A percentile compares a stretch with the other conserved stretches of the same genome.
Conservation (phyloP, 192 early-diverging fungal genomes). For the Dispira simplex region DNA sequence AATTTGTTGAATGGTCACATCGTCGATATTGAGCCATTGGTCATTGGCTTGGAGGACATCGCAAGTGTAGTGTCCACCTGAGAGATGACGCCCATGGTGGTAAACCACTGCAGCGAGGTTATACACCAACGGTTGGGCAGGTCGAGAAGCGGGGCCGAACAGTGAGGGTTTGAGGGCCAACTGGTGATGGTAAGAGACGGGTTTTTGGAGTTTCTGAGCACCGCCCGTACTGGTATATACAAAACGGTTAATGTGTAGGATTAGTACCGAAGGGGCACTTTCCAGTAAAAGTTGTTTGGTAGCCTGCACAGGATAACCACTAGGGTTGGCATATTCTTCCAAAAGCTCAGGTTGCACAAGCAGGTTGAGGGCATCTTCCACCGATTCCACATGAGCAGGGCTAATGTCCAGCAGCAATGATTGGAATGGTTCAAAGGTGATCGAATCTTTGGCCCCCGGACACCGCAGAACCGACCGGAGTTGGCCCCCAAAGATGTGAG, state of each 20-base stretch:
- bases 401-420: conserved; percentile 80
- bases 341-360: conserved; percentile 64
- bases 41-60: conserved; percentile 55
- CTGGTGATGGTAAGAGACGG: conserved; percentile 48
- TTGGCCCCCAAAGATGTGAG: conserved; percentile 71
- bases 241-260: conserved; percentile 92
- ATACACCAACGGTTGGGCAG: conserved; percentile 35
- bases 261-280: conserved; percentile 70
- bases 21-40: conserved; percentile 89
- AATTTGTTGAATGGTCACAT: conserved; percentile 48
- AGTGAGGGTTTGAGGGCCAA: conserved; percentile 36
- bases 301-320: conserved; percentile 31
- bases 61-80: conserved; percentile 96
- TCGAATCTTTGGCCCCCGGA: conserved; percentile 57
- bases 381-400: conserved; percentile 48
- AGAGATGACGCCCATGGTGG: conserved; percentile 79
- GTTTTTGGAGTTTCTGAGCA: conserved; percentile 76
- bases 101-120: conserved; percentile 80
- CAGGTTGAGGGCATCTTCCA: conserved; percentile 75
- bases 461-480: conserved; percentile 60
- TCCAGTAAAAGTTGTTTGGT: conserved; percentile 81
- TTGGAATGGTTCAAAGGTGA: conserved; percentile 77
- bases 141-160: conserved; percentile 38
- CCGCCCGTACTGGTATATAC: conserved; percentile 59
- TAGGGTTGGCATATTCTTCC: conserved; percentile 46